Conservation (phyloP, 2,329 filamentous ascomycete species). For the Claviceps lovelessii region DNA sequence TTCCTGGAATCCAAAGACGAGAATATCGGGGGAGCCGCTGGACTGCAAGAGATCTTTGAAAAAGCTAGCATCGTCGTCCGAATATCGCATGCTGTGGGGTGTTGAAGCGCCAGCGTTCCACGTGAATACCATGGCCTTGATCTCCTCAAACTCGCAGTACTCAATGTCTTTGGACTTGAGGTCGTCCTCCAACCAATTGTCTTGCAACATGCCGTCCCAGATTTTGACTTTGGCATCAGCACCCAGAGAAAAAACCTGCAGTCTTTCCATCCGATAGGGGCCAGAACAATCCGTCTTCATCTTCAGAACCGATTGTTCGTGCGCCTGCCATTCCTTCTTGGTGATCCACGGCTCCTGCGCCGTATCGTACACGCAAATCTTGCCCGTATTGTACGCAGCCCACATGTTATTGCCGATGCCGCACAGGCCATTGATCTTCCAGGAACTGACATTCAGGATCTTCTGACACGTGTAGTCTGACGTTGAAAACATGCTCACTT, state of each 20-base stretch:
- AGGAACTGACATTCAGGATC: slow-evolving; percentile 74
- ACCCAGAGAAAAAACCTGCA: slow-evolving; percentile 76
- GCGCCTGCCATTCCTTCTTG: slow-evolving; percentile 89
- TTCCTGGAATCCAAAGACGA: slow-evolving; percentile 95
- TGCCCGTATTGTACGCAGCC: slow-evolving; percentile 90
- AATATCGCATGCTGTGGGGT: slow-evolving; percentile 64
- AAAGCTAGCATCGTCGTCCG: slow-evolving; percentile 64
- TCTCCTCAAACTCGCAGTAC: slow-evolving; percentile 73
- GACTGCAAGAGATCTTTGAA: slow-evolving; percentile 65
- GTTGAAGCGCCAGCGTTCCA: slow-evolving; percentile 98
- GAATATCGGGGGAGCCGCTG: slow-evolving; percentile 70
- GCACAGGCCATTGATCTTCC: slow-evolving; percentile 82
- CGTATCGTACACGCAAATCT: slow-evolving; percentile 85
- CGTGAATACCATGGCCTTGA: slow-evolving; percentile 69
- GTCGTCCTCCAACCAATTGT: slow-evolving; percentile 83
- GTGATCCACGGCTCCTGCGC: slow-evolving; percentile 70
- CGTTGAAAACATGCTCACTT: slow-evolving; percentile 82
- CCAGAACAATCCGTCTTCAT: slow-evolving; percentile 68
- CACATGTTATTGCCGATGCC: slow-evolving; percentile 74
- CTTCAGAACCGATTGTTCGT: slow-evolving; percentile 66
- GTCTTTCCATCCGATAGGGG: slow-evolving; percentile 69
- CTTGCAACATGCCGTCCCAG: slow-evolving; percentile 87
- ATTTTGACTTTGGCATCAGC: slow-evolving; percentile 70
- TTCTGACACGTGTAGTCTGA: slow-evolving; percentile 63
- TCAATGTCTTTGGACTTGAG: slow-evolving; percentile 75